Conservation (phyloP, 805 yeast species). For the Kuraishia molischiana region DNA sequence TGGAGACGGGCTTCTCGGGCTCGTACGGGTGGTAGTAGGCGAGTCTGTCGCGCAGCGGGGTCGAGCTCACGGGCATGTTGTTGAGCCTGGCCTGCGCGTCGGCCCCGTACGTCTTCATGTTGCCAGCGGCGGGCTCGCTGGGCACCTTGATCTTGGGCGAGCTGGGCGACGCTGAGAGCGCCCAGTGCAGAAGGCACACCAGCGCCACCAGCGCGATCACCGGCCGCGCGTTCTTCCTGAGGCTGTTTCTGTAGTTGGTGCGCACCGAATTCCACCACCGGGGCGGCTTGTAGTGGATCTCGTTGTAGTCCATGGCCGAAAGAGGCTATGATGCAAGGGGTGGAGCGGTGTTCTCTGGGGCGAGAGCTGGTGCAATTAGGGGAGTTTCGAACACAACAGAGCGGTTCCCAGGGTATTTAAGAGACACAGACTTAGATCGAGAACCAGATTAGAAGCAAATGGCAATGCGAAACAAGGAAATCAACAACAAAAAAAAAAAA, state of each 20-base stretch:
- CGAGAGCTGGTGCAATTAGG: no score
- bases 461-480: no score
- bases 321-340: no score
- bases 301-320: background rate
- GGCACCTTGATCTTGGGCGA: background rate
- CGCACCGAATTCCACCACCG: background rate
- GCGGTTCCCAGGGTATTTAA: no score
- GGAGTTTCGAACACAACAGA: no score
- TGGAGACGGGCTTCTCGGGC: conserved; percentile 53
- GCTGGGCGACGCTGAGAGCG: background rate
- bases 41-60: conserved; percentile 42
- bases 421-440: no score
- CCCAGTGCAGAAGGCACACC: background rate
- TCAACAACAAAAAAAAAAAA: no score
- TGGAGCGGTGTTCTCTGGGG: no score
- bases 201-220: background rate
- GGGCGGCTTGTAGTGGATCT: background rate
- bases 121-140: background rate
- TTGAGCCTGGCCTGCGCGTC: background rate
- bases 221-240: background rate
- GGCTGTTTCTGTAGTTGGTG: background rate
- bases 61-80: background rate
- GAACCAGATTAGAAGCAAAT: no score
- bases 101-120: background rate
- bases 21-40: conserved; percentile 72